Conservation (phyloP, 306 rosid genomes). For the Fragaria nilgerrensis region DNA sequence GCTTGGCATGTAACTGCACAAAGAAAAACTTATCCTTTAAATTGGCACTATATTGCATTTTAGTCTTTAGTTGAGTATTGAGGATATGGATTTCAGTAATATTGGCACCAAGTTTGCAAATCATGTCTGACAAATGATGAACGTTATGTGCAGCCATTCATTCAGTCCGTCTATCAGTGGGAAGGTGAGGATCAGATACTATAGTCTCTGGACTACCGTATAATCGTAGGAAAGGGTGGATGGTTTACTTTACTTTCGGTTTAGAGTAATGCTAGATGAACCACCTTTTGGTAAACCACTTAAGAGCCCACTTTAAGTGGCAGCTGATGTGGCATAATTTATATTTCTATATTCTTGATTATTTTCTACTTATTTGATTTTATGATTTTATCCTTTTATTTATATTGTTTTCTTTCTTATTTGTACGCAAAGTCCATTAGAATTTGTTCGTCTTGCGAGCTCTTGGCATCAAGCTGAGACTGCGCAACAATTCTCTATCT, state of each 20-base stretch:
- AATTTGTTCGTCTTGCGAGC: too few species aligned
- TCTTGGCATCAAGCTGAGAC: too few species aligned
- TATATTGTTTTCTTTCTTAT: too few species aligned
- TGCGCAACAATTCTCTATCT: too few species aligned
- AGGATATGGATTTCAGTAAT: not conserved
- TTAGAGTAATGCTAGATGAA: too few species aligned
- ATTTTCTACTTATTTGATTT: too few species aligned
- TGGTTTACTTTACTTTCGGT: not conserved
- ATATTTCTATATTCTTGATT: too few species aligned
- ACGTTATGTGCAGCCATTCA: slow-evolving; percentile 55
- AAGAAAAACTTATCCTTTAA: not conserved
- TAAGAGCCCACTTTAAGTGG: too few species aligned
- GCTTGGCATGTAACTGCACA: not conserved
- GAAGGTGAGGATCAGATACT: slow-evolving; percentile 48
- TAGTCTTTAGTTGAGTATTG: not conserved
- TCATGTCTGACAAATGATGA: slow-evolving; percentile 13
- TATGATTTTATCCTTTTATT: too few species aligned
- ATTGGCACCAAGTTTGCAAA: not conserved
- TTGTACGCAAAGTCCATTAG: too few species aligned
- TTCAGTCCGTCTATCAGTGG: slow-evolving; percentile 86
- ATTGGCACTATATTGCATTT: not conserved
- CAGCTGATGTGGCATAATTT: too few species aligned
- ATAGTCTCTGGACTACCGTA: not conserved
- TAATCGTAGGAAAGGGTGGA: slow-evolving; percentile 7
- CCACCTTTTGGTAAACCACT: too few species aligned